Evolutionary conservation across 1,139 yeast species (phyloP), one percentile per base, ranked within the genome.

Genomic region (Neolecta irregularis): DNA sequence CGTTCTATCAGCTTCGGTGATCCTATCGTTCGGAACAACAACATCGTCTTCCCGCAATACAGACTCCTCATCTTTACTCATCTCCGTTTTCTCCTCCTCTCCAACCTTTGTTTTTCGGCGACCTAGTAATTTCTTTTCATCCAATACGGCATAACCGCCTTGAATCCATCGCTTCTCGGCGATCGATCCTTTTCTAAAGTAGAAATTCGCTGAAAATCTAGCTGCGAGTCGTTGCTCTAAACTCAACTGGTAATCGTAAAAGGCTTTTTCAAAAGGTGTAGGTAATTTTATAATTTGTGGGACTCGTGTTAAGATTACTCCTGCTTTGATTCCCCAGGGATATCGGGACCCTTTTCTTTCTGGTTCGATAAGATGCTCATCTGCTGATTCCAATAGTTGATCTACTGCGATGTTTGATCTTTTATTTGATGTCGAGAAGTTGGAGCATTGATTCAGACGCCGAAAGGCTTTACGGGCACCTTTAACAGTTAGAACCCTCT

Each of bases 161-260:
- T 74, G 72, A 38, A 73, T 61, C 57, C 73, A 88, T 49, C 72
- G 72, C 54, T 83, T 79, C 53, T 83, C 94, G 6, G 93, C 72
- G 44, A 88, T 62, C 1, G 96, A 77, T 44, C 96, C 96, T 48
- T 70, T 76, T 54, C 78, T 79, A 61, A 76, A 88, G 61, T 83
- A 91, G 55, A 73, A 85, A 70, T 85, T 83, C 48, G 76, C 74
- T 4, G 98, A 96, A 56, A 88, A 88, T 1, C 96, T 83, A 93
- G 95, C 83, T 93, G 85, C 83, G 46, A 88, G 65, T 52, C 96
- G 68, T 50, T 74, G 74, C 65, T 85, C 85, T 42, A 88, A 65
- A 53, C 79, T 93, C 42, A 71, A 69, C 57, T 85, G 93, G 55
- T 91, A 91, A 41, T 71, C 64, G 55, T 76, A 79, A 57, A 76